Evolutionary conservation across 306 rosid genomes (phyloP), one percentile per base, ranked within the genome.

Genomic region (Crotalaria pallida): DNA sequence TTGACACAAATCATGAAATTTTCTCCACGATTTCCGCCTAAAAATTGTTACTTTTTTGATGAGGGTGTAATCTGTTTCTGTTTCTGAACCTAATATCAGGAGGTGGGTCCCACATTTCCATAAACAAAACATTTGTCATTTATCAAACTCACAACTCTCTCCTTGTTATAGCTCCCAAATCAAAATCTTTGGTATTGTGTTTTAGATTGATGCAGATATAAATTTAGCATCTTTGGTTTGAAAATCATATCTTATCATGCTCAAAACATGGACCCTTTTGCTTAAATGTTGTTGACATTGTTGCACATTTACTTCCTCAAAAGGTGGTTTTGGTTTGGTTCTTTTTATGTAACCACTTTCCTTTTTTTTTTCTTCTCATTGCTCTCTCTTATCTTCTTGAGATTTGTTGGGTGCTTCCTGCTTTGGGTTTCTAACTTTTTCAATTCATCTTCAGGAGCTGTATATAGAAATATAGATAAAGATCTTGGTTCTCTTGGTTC

Each of bases 11-110:
- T 69, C 27, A 3, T 58, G 77, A 47, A 50, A 67, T 74, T 83
- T 69, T 72, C 57, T 56, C 72, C 80, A 16, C 60, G 72, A 56
- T 56, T 58, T 66, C 45, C 55, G 9, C 71, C 61, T 49, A 68
- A 79, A 79, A 64, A 69, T 76, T 71, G 80, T 82, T 80, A 31
- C 80, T 80, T 75, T 75, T 65, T 72, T 64, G 69, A 24, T 57
- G 58, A 57, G 59, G 75, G 69, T 22, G 73, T 71, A 41, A 66
- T 60, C 76, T 18, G 74, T 70, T 73, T 23, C 43, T 10, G 2
- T 38, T 38, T 10, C 4, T 52, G 33, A 71, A 74, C 73, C 13
- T 58, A 41, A 71, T 55, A 51, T 60, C 77, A 7, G 19, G n/a
- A 60, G 72, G 80, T 75, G 84, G 81, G 80, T 67, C 80, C 84